These are phyloP conservation scores for Bolboschoenoplectus hybrid DNA, from an alignment of 202 grass and related monocot genomes.

Conservation along the genomic window DNA sequence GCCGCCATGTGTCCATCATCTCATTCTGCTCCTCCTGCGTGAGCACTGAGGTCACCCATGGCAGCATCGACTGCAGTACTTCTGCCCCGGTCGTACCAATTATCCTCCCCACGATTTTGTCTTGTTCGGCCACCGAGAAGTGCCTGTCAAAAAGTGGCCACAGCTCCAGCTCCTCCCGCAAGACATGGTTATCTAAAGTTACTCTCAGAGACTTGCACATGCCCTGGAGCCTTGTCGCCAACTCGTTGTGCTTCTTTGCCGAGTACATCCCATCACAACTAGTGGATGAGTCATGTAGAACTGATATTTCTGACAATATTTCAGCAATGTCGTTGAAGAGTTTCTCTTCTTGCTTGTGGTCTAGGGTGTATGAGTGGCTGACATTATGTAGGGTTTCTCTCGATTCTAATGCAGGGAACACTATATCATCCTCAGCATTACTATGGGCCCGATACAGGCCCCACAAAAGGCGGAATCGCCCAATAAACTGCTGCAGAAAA, in stretches of 20 bases:
- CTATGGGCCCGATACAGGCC: conserved; percentile 94
- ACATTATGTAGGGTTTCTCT: conserved; percentile 93
- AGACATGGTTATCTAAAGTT: conserved; percentile 91
- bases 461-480: conserved; percentile 92
- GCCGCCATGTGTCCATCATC: conserved; percentile 88
- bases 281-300: conserved; percentile 46
- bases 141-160: conserved; percentile 96
- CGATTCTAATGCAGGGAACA: conserved; percentile 96
- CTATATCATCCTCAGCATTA: conserved; percentile 95
- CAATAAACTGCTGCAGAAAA: conserved; percentile 68
- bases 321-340: conserved; percentile 82
- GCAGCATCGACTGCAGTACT: conserved; percentile 96
- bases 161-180: conserved; percentile 88
- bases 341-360: conserved; percentile 95
- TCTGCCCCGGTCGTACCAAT: conserved; percentile 97
- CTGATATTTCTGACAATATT: conserved; percentile 67
- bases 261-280: conserved; percentile 43
- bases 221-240: conserved; percentile 85
- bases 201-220: conserved; percentile 93
- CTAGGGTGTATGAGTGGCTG: conserved; percentile 90
- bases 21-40: conserved; percentile 83
- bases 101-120: conserved; percentile 90
- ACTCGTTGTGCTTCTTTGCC: conserved; percentile 67
- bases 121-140: conserved; percentile 90
- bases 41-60: conserved; percentile 91